These are phyloP conservation scores for Solanum clarkiae DNA, from an alignment of 257 asterid species.

Conservation along the genomic window DNA sequence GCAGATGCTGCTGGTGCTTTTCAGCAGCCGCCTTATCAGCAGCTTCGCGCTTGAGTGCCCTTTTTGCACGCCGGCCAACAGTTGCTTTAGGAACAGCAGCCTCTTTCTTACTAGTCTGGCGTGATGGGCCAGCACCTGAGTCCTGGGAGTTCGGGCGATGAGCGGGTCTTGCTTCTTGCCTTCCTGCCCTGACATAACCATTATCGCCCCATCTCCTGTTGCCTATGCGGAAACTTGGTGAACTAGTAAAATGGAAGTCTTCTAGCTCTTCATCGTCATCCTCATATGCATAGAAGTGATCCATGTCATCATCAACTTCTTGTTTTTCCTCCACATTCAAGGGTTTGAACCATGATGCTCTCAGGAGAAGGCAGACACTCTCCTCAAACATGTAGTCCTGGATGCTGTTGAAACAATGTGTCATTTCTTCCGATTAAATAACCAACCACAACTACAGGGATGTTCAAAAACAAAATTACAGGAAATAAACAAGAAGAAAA, in stretches of 20 bases:
- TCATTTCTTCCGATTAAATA: not conserved
- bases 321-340: slow-evolving; percentile 46
- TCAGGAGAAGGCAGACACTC: slow-evolving; percentile 83
- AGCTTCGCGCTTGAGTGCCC: slow-evolving; percentile 73
- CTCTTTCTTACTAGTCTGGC: slow-evolving; percentile 47
- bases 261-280: slow-evolving; percentile 40
- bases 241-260: slow-evolving; percentile 37
- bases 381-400: slow-evolving; percentile 88
- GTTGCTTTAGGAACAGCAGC: slow-evolving; percentile 22
- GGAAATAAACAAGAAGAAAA: not conserved
- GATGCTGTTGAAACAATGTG: slow-evolving; percentile 24
- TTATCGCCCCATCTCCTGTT: slow-evolving; percentile 81
- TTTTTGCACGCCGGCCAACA: slow-evolving; percentile 79
- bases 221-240: slow-evolving; percentile 50
- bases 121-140: slow-evolving; percentile 56
- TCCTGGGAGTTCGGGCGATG: slow-evolving; percentile 15
- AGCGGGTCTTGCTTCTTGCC: slow-evolving; percentile 70
- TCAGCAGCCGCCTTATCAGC: slow-evolving; percentile 71
- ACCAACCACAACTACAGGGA: not conserved
- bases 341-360: slow-evolving; percentile 87
- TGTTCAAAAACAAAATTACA: not conserved
- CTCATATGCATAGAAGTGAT: slow-evolving; percentile 31
- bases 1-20: slow-evolving; percentile 52
- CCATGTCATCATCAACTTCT: slow-evolving; percentile 38
- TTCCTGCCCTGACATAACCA: slow-evolving; percentile 72